Percentiles rank a stretch among this genome's conserved stretches.
Evolutionary conservation across 352 stramenopile species (phyloP).

Genomic region (Phytophthora ramorum): DNA sequence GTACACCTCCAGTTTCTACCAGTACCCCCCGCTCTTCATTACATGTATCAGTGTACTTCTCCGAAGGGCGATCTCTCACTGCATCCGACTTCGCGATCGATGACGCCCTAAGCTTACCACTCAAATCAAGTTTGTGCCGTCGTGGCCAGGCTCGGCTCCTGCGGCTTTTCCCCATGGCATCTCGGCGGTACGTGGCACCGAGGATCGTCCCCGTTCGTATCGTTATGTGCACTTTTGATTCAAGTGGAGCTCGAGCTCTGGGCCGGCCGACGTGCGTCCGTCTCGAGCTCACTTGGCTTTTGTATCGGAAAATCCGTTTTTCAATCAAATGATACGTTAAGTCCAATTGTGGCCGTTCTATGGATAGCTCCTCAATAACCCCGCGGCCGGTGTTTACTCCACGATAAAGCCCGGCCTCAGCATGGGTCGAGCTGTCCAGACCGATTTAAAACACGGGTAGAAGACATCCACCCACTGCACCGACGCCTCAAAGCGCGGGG

Average conservation of each 20-base stretch:
- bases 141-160: constrained; percentile 4
- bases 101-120: constrained; percentile 1
- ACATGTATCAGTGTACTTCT: too few relatives aligned
- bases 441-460: background rate
- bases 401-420: constrained; percentile 1
- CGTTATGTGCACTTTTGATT: constrained; percentile 37
- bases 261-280: background rate
- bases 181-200: constrained; percentile 7
- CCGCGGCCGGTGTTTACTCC: background rate
- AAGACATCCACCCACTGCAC: background rate
- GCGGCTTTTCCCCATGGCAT: constrained; percentile 4
- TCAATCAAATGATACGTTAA: constrained; percentile 29
- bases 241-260: constrained; percentile 14
- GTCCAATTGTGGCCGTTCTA: constrained; percentile 9
- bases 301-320: constrained; percentile 42
- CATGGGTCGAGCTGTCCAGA: background rate
- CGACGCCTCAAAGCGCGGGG: background rate
- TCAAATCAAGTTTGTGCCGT: constrained; percentile 30
- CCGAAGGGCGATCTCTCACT: too few relatives aligned
- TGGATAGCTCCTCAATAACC: background rate
- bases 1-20: too few relatives aligned
- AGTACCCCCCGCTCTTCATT: too few relatives aligned
- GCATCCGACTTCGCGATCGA: too few relatives aligned
- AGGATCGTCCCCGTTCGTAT: constrained; percentile 22
- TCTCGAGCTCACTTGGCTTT: constrained; percentile 18